Evolutionary conservation across 805 yeast genomes (phyloP), one percentile per base, ranked within the genome.

Genomic region (Brettanomyces anomalus): DNA sequence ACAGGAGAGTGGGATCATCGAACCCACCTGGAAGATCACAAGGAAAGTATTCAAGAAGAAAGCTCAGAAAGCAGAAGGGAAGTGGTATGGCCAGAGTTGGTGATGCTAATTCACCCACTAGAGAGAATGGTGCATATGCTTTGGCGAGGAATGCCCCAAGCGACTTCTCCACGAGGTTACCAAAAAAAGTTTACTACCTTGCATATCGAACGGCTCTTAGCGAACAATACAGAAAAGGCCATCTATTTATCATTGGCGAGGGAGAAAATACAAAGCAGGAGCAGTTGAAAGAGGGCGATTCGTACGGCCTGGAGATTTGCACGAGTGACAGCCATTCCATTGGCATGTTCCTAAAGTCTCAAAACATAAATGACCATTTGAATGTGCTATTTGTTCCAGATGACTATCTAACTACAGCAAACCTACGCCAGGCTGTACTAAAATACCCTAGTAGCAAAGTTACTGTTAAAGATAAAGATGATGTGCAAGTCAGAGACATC

Each of bases 11-110:
- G 10, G 96, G 97, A 36, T 74, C 97, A 1, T 79, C 86, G 1
- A 82, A 81, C 56, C 94, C 93, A 28, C 82, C 86, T 32, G 86
- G 93, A 45, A 81, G 96, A 64, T 76, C 85, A 32, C 90, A 86
- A 53, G 83, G 82, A 64, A 88, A 89, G 46, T 89, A 76, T 61
- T 83, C 95, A 19, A 76, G 94, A 62, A 74, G 75, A 56, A 93
- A 93, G 60, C 68, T 93, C 51, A 71, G 77, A 33, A 85, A 87
- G 26, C 98, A 93, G 66, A 93, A 93, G 65, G 97, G 97, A 46
- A 68, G 86, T 14, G 99, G 99, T 66, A 74, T 76, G 48, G 99
- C 99, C 42, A 81, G 99, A 71, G 82, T 78, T 43, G 99, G 99
- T 68, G 97, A 89, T 65, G 88, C 85, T 46, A 90, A 89, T 56